Evolutionary conservation across 129 eudicot species (phyloP), one percentile per base, ranked within the genome.

Genomic region (Helichrysum umbraculigerum): DNA sequence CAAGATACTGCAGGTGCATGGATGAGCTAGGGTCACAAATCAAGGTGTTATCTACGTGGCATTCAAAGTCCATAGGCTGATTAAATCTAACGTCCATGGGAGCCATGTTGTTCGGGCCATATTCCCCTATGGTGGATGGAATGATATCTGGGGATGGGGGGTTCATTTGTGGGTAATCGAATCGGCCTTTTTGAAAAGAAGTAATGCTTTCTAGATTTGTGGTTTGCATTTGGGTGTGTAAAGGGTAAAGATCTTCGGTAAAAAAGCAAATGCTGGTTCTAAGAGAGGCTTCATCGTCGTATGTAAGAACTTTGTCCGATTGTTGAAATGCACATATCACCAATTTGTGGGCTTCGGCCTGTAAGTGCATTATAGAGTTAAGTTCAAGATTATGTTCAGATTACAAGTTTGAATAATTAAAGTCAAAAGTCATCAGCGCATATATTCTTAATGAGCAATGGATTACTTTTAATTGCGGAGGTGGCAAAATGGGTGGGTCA

Each of bases 261-360:
- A 84, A 79, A 33, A 80, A 65, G 83, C 77, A 70, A 58, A 71
- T 65, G 22, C 65, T 51, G 14, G 75, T 68, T 37, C 64, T 58
- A 42, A 87, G 83, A 37, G 91, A 87, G 34, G 84, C 76, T 73
- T 84, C 85, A 59, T 86, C 98, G 14, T 90, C 93, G 19, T 84
- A 84, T 16, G 80, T 47, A 58, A 86, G 69, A 33, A 92, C 89
- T 78, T 87, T 79, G 29, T 83, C 91, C 79, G 82, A 61, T 73
- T 90, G 70, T 62, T 80, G 85, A 80, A 84, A 90, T 42, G 96
- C 98, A 57, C 71, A 79, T 68, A 84, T 70, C 33, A 86, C 90
- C 85, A 85, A 59, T 77, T 87, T 87, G 32, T 59, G 86, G 67
- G 97, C 92, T 66, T 88, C 90, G 1, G 75, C 82, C 98, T 93